A percentile compares a stretch with the other conserved stretches of the same genome.
These are phyloP conservation scores for Paramecium biaurelia DNA, from an alignment of 73 alveolate species.

Conservation along the genomic window DNA sequence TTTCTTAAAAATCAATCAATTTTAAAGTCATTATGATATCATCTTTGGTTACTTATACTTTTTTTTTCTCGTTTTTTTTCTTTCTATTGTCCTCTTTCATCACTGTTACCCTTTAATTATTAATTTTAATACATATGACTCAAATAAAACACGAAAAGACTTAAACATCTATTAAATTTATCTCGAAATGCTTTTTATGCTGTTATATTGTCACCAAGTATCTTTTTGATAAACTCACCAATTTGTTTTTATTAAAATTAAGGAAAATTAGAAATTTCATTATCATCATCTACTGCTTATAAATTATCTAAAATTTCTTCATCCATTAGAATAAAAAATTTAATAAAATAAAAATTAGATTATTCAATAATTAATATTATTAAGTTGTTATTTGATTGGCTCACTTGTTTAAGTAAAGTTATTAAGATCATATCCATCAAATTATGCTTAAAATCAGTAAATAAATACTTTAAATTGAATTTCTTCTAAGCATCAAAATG, in stretches of 20 bases:
- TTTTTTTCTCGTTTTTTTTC: background rate
- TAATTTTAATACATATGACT: background rate
- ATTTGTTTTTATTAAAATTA: background rate
- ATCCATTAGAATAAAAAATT: background rate
- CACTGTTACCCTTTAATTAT: background rate
- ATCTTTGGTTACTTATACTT: background rate
- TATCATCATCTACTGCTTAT: background rate
- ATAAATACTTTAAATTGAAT: slow-evolving; percentile 56
- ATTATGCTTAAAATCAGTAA: background rate
- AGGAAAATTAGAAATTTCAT: background rate
- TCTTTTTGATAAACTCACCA: background rate
- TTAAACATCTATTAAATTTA: slow-evolving; percentile 15
- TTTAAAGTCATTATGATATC: background rate
- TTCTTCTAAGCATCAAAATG: background rate
- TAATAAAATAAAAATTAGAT: background rate
- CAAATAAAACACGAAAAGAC: background rate
- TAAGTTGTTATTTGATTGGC: slow-evolving; percentile 22
- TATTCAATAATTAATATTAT: background rate
- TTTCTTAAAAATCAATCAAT: background rate
- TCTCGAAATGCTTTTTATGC: background rate
- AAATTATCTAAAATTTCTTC: background rate
- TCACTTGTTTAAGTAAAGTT: background rate
- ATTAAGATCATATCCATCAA: background rate
- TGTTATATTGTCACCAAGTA: background rate
- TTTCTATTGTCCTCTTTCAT: background rate